phyloP scores from a whole-genome alignment of 148 eudicot species.

The Selenicereus undatus region DNA sequence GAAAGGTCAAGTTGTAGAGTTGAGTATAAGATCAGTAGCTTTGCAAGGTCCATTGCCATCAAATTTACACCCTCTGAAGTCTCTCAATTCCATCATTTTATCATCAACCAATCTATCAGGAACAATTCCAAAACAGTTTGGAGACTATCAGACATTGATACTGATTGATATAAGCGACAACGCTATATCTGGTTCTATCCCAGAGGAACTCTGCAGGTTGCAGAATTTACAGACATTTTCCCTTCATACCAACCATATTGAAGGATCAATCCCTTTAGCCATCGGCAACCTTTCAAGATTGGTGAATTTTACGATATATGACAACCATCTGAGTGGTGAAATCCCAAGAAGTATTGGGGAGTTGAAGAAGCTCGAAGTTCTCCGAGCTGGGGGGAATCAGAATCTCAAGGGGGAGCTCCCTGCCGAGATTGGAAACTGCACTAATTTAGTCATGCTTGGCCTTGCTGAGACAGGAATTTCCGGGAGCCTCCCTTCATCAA shows the following conservation, averaged over 20 bases:
- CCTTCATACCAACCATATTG: conserved; percentile 54
- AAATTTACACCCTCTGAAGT: conserved; percentile 48
- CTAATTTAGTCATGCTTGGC: conserved; percentile 56
- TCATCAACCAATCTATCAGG: conserved; percentile 81
- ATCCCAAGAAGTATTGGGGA: conserved; percentile 69
- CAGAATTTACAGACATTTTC: conserved; percentile 43
- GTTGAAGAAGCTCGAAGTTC: conserved; percentile 45
- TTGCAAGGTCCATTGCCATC: conserved; percentile 74
- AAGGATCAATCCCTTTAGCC: conserved; percentile 59
- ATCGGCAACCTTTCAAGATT: conserved; percentile 67
- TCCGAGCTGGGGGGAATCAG: conserved; percentile 86
- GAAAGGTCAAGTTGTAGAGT: conserved; percentile 35
- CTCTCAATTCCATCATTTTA: conserved; percentile 41
- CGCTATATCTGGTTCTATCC: conserved; percentile 62
- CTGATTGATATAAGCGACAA: conserved; percentile 67
- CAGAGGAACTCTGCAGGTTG: conserved; percentile 60
- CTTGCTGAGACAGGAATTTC: conserved; percentile 86
- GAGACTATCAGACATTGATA: conserved; percentile 48
- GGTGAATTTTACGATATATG: conserved; percentile 49
- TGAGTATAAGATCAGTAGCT: conserved; percentile 45
- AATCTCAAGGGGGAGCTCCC: conserved; percentile 83
- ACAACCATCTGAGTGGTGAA: conserved; percentile 70
- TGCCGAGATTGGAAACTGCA: conserved; percentile 75
- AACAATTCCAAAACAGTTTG: conserved; percentile 63
- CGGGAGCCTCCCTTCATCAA: conserved; percentile 64